Evolutionary conservation across 1,284 basidiomycete species (phyloP).

Genomic region (Leucoagaricus sp.): DNA sequence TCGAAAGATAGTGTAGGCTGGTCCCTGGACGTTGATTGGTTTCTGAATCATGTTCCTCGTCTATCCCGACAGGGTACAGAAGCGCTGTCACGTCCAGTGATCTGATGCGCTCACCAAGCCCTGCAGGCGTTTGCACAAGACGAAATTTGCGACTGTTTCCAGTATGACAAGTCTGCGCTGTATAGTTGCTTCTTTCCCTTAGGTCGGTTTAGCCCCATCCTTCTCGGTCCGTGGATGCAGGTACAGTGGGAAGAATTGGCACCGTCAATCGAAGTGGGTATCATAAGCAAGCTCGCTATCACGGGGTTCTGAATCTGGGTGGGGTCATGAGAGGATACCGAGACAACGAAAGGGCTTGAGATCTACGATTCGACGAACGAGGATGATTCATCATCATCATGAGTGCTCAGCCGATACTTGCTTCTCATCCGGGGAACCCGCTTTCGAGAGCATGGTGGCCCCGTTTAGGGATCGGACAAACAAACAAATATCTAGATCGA

Average conservation of each 20-base stretch:
- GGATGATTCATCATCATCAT: conserved; percentile 6
- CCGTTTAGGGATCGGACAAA: conserved; percentile 3
- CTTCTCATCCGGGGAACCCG: background rate
- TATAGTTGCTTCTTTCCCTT: background rate
- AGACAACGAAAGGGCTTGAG: background rate
- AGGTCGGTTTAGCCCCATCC: background rate
- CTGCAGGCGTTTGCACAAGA: too few species aligned
- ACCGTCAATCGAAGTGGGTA: background rate
- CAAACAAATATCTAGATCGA: background rate
- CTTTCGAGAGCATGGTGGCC: background rate
- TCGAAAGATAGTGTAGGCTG: background rate
- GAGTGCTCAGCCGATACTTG: background rate
- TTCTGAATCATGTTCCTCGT: background rate
- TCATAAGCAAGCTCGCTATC: background rate
- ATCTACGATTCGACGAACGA: background rate
- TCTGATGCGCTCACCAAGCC: background rate
- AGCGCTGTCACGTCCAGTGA: background rate
- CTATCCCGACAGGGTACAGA: background rate
- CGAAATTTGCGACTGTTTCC: too few species aligned
- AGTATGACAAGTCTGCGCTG: background rate
- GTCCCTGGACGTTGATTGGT: background rate
- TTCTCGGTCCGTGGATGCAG: background rate
- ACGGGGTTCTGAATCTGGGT: background rate
- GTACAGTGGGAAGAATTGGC: background rate
- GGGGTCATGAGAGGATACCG: background rate